Base-by-base conservation (phyloP, 2,329 filamentous ascomycete species). In the Juglanconis oblonga region DNA sequence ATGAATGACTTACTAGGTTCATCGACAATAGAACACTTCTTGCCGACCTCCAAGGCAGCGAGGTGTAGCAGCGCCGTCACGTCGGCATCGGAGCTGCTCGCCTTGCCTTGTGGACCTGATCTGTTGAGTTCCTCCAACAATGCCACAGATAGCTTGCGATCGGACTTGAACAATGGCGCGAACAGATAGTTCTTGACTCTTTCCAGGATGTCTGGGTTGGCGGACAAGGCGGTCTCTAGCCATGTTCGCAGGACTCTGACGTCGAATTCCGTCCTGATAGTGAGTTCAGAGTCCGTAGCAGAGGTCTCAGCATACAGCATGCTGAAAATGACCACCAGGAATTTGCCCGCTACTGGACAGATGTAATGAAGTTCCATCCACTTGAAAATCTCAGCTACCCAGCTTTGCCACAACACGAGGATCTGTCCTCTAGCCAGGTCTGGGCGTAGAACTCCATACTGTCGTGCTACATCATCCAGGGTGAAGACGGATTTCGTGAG, bases 1-100 rank as follows among this genome's bases (percentile, higher is more conserved):
- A 51, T 65, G 6, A 53, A 62, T 5, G 36, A 65, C 64, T 68
- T 74, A 84, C 86, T 79, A 65, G 87, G 85, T 66, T 91, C 88
- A 61, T 88, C 86, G 1, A 91, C 85, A 17, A 91, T 74, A 1
- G 88, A 88, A 42, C 82, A 76, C 68, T 88, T 89, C 72, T 91
- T 91, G 13, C 87, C 89, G 14, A 86, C 81, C 64, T 91, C 87
- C 48, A 92, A 76, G n/a, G 87, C 82, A 49, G 87, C 81, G 47
- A 92, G 78, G 64, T 87, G 84, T 9, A 91, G 73, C 48, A 87
- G 76, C 0, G 84, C 81, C 55, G 84, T 79, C 13, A 79, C 73
- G 56, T 85, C 79, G 32, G 84, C 72, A 24, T 79, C 77, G 56
- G 76, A 72, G 38, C 70, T 75, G 49, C 61, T 53, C 9, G 61